Base-by-base conservation (phyloP, 768 basidiomycete species). In the Xerocomellus intermedius region DNA sequence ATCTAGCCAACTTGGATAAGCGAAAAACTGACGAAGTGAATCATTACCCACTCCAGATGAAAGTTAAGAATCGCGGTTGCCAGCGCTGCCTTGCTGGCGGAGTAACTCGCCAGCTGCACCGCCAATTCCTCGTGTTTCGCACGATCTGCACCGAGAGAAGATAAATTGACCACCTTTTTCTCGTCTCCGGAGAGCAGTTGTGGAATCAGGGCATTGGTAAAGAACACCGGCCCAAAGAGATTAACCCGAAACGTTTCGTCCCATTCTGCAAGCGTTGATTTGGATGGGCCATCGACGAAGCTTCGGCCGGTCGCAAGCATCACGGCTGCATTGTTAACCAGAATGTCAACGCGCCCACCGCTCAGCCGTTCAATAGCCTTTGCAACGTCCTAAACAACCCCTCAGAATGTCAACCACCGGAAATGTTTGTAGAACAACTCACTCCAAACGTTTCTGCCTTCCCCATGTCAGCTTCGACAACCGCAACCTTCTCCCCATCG, bases 201-300 rank as follows among this genome's bases (percentile, higher is more conserved):
- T 30, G 52, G 52, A 39, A 53, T 47, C 8, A 53, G 43, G 36
- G 52, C 44, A 8, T 53, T 53, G n/a, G 52, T 53, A 44, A 53
- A 46, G 37, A 53, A 53, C 14, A 53, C 44, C 28, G 52, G 52
- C 26, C 52, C 52, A 32, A 53, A 53, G 14, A 53, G 52, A n/a
- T 53, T 53, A 21, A 53, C 52, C 7, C 52, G 43, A 8, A 53
- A 47, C 21, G 52, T 53, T 46, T 53, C 52, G 21, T 53, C 44
- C 52, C 52, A 53, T n/a, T 53, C 52, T 32, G 43, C 52, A n/a
- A 47, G 37, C 9, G 44, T 53, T n/a, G 52, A 53, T 32, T 53
- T 53, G 16, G 44, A 53, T 17, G 52, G 52, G 17, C 52, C 52
- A 24, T 46, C 21, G 13, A 33, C 44, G 37, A 53, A 53, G 14